These are phyloP conservation scores for Aspergillus sp. DNA, from an alignment of 2,329 filamentous ascomycete genomes.

Conservation along the genomic window DNA sequence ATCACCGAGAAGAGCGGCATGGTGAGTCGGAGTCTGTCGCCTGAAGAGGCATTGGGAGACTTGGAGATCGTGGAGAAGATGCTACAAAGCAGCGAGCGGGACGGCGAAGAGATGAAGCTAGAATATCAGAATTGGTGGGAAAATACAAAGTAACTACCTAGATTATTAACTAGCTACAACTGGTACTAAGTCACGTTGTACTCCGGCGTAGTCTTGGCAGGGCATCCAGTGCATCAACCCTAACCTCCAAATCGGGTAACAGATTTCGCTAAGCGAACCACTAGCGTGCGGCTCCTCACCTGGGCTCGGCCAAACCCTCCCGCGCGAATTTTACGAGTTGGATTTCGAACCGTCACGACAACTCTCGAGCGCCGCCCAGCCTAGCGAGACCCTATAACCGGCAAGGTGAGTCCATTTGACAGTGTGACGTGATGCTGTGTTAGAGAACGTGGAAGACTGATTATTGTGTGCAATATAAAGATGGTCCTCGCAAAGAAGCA, in stretches of 20 bases:
- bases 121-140: constrained; percentile 14
- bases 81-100: constrained; percentile 24
- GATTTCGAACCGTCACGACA: constrained; percentile 34
- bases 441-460: background rate
- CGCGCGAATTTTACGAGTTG: constrained; percentile 34
- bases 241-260: constrained; percentile 18
- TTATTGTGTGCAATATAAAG: constrained; percentile 30
- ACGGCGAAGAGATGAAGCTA: constrained; percentile 19
- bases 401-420: constrained; percentile 31
- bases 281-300: constrained; percentile 23
- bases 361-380: constrained; percentile 32
- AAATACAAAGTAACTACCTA: background rate
- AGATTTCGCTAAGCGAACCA: constrained; percentile 25
- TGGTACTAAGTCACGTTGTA: too few species aligned
- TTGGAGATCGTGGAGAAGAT: constrained; percentile 39
- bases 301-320: constrained; percentile 23
- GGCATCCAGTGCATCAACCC: constrained; percentile 9
- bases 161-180: too few species aligned
- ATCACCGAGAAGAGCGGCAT: constrained; percentile 37
- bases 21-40: constrained; percentile 32
- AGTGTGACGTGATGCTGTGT: too few species aligned
- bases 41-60: constrained; percentile 47
- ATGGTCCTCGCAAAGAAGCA: constrained; percentile 99
- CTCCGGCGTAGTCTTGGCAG: constrained; percentile 9
- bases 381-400: constrained; percentile 36